Base-by-base conservation (phyloP, 441 rosid species). In the Erodium moschatum region DNA sequence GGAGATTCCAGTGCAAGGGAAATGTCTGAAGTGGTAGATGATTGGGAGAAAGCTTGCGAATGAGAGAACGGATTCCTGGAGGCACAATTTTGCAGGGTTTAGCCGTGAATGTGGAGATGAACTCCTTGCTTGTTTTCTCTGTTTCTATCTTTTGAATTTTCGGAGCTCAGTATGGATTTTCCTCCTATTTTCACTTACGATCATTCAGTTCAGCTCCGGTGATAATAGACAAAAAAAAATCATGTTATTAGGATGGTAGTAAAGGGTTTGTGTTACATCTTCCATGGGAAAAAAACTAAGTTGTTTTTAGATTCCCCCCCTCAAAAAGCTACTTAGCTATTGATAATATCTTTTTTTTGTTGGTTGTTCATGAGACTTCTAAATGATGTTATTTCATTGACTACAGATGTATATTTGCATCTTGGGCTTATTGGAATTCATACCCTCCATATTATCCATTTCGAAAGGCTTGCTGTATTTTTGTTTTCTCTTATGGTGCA, bases 21-120 rank as follows among this genome's bases (percentile, higher is more conserved):
- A 76, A 44, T 13, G 61, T 64, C 73, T 9, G 90, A 87, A 33
- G 96, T 90, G 67, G 95, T 75, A 60, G 98, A 95, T 76, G 93
- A 92, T 73, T 95, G 99, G 98, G 98, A 92, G 80, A 82, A 90
- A 72, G 95, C 92, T 70, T 91, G 79, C 31, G 88, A 85, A 20
- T 88, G 80, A 84, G 69, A 31, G 29, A 63, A 18, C 35, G 11
- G 24, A 63, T 63, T 6, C 42, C 42, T 13, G 66, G 40, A 63
- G 38, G 66, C 40, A 63, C 42, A 31, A 63, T 63, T 63, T 63
- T 63, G 40, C 8, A 16, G 42, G 66, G 42, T 6, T 13, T 29
- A 31, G 38, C 42, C 18, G 42, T 63, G 66, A 29, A 63, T 63
- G 66, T 63, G 66, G 38, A 29, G 40, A 31, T 63, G 40, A 31